Conservation (phyloP, 768 basidiomycete genomes). For the Psilocybe subaeruginosa region DNA sequence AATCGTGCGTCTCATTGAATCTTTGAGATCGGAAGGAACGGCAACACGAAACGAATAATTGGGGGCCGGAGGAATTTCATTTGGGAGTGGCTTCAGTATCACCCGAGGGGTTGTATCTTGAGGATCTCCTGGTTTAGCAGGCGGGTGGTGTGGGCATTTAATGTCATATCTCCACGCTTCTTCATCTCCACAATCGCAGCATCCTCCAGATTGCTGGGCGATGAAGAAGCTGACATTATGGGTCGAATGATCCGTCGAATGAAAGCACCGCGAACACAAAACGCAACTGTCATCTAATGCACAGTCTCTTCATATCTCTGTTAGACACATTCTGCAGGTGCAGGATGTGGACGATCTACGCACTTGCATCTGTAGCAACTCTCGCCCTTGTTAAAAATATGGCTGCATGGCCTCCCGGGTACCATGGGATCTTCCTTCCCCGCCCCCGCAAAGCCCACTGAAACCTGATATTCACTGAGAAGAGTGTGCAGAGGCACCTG, state of each 20-base stretch:
- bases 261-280: conserved; percentile 88
- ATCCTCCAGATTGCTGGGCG: conserved; percentile 88
- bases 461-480: conserved; percentile 71
- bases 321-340: conserved; percentile 10
- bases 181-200: conserved; percentile 93
- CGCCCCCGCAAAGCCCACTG: conserved; percentile 56
- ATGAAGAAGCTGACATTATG: conserved; percentile 96
- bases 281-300: conserved; percentile 89
- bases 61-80: conserved; percentile 62
- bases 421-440: conserved; percentile 60
- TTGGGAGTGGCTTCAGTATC: conserved; percentile 40
- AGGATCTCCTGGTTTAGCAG: conserved; percentile 31
- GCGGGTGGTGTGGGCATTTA: conserved; percentile 77
- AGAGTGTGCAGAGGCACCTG: conserved; percentile 65
- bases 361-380: conserved; percentile 94
- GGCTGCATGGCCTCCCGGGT: conserved; percentile 79
- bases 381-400: conserved; percentile 90
- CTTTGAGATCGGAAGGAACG: conserved; percentile 67
- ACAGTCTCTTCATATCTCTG: conserved; percentile 69
- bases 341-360: conserved; percentile 32
- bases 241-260: conserved; percentile 79
- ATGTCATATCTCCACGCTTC: conserved; percentile 82
- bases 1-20: conserved; percentile 75
- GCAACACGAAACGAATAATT: conserved; percentile 59
- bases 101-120: conserved; percentile 45